Percentiles rank a stretch among this genome's conserved stretches.
Evolutionary conservation across 164 flowering plant genomes (phyloP).

Genomic region (Paratinospora sagittata): DNA sequence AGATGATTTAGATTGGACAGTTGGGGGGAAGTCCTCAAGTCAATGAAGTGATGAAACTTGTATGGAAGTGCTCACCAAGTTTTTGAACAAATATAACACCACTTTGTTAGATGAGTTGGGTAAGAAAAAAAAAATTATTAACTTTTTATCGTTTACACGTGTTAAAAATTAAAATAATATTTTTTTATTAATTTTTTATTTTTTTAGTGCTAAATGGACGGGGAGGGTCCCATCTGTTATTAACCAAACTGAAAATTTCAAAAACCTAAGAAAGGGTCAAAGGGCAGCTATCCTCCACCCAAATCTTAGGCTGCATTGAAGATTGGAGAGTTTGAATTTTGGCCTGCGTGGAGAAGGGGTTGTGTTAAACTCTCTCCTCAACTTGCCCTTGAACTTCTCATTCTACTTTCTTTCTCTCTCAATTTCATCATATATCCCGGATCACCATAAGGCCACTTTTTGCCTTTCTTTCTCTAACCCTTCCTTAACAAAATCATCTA

Average conservation of each 20-base stretch:
- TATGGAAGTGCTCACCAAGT: background rate
- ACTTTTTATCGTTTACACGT: background rate
- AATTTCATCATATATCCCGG: no score
- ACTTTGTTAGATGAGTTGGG: no score
- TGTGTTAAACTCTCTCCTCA: no score
- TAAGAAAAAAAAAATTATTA: no score
- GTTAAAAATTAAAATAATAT: no score
- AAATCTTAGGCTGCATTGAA: conserved; percentile 11
- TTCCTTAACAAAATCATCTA: no score
- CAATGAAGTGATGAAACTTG: background rate
- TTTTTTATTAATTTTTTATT: background rate
- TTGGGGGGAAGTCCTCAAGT: background rate
- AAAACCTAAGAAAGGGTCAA: conserved; percentile 22
- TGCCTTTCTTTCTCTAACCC: conserved; percentile 6
- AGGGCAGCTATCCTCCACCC: conserved; percentile 23
- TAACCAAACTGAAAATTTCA: background rate
- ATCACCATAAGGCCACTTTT: conserved; percentile 37
- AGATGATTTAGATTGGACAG: no score
- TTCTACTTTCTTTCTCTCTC: no score
- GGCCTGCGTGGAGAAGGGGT: no score
- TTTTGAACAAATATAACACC: no score
- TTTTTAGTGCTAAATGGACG: background rate
- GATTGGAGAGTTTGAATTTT: no score
- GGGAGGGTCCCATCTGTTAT: background rate
- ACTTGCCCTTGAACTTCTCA: no score